Evolutionary conservation across 192 early-diverging fungal species (phyloP).

Genomic region (Neocallimastix lanati): DNA sequence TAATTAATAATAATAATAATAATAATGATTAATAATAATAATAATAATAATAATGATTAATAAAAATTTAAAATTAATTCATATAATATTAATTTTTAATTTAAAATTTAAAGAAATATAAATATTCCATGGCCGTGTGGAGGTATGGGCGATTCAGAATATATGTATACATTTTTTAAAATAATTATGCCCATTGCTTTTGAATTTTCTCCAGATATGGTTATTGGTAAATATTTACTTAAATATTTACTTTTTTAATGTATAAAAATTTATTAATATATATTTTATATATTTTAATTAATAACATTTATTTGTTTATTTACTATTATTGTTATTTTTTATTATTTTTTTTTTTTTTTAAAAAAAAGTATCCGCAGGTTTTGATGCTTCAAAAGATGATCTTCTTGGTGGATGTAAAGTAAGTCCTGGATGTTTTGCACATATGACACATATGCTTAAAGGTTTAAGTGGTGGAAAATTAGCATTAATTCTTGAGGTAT

Average conservation of each 20-base stretch:
- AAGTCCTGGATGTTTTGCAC: slow-evolving; percentile 59
- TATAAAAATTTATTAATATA: too few species aligned
- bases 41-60: too few species aligned
- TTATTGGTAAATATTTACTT: slow-evolving; percentile 21
- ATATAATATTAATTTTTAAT: too few species aligned
- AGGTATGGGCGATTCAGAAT: slow-evolving; percentile 71
- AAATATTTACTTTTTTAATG: too few species aligned
- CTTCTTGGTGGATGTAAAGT: slow-evolving; percentile 66
- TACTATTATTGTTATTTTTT: too few species aligned
- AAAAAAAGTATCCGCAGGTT: slow-evolving; percentile 57
- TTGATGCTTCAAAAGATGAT: slow-evolving; percentile 74
- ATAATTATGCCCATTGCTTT: slow-evolving; percentile 64
- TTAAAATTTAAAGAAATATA: slow-evolving; percentile 55
- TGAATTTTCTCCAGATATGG: slow-evolving; percentile 68
- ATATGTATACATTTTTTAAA: slow-evolving; percentile 61
- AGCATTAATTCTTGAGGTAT: slow-evolving; percentile 58
- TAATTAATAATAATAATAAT: too few species aligned
- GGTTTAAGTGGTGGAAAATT: slow-evolving; percentile 47
- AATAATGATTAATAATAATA: too few species aligned
- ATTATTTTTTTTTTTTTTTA: too few species aligned
- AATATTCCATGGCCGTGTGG: slow-evolving; percentile 67
- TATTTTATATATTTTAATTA: too few species aligned
- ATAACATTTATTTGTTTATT: too few species aligned
- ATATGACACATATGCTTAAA: slow-evolving; percentile 72
- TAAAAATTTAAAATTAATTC: too few species aligned